Percentiles rank a stretch among this genome's conserved stretches.
These are phyloP conservation scores for Elaphomyces granulatus DNA, from an alignment of 495 filamentous ascomycete species.

Conservation along the genomic window DNA sequence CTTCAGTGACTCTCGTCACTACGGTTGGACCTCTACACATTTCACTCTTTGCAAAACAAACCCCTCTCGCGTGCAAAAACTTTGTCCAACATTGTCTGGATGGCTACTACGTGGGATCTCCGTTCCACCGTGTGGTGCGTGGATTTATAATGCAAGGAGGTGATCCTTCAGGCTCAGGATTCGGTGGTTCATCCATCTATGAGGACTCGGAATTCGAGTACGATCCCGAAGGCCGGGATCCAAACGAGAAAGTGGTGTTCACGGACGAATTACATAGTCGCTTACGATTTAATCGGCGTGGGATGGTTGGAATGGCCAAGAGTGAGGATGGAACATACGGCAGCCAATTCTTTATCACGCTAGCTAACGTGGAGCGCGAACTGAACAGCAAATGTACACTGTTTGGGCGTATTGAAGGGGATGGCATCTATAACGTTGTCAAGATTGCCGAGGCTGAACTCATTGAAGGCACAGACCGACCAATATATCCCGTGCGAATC, in stretches of 20 bases:
- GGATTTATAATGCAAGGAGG: slow-evolving; percentile 92
- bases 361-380: slow-evolving; percentile 66
- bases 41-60: slow-evolving; percentile 88
- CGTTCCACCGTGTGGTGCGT: slow-evolving; percentile 86
- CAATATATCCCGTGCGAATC: slow-evolving; percentile 75
- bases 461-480: slow-evolving; percentile 65
- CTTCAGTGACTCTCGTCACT: slow-evolving; percentile 77
- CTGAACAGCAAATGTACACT: slow-evolving; percentile 82
- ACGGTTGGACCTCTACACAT: slow-evolving; percentile 77
- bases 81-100: slow-evolving; percentile 93
- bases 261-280: slow-evolving; percentile 86
- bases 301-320: slow-evolving; percentile 80
- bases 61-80: slow-evolving; percentile 79
- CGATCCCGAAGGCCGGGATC: slow-evolving; percentile 44
- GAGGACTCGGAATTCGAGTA: slow-evolving; percentile 67
- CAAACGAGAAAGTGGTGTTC: slow-evolving; percentile 48
- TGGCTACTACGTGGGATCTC: slow-evolving; percentile 81
- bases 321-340: slow-evolving; percentile 61
- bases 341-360: slow-evolving; percentile 93
- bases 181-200: slow-evolving; percentile 84
- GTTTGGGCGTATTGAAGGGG: slow-evolving; percentile 84
- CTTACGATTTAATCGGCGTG: slow-evolving; percentile 83
- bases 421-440: slow-evolving; percentile 89
- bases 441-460: slow-evolving; percentile 83
- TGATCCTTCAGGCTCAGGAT: slow-evolving; percentile 82